These are phyloP conservation scores for Hapsidospora chrysogenum DNA, from an alignment of 495 filamentous ascomycete species.

Conservation along the genomic window DNA sequence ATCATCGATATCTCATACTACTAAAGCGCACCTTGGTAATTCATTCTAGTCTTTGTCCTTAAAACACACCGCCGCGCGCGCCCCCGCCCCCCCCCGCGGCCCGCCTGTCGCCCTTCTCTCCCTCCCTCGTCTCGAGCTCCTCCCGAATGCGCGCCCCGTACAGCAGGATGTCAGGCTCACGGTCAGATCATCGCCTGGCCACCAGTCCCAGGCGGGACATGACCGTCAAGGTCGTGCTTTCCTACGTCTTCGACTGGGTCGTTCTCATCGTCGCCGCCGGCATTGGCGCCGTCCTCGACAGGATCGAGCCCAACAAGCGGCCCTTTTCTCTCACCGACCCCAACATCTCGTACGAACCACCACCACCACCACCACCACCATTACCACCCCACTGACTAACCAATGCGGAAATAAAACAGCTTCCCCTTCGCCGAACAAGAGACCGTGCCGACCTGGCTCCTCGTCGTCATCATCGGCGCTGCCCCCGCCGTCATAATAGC, in stretches of 20 bases:
- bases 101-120: no score
- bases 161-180: no score
- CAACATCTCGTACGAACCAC: constrained; percentile 22
- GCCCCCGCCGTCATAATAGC: constrained; percentile 50
- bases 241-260: constrained; percentile 31
- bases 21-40: no score
- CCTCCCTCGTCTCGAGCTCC: no score
- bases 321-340: constrained; percentile 29
- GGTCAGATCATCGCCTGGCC: no score
- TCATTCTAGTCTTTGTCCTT: no score
- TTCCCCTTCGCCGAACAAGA: constrained; percentile 65
- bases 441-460: constrained; percentile 44
- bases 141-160: no score
- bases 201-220: background rate
- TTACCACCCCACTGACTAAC: constrained; percentile 29
- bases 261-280: constrained; percentile 20
- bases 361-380: no score
- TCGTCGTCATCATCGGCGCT: constrained; percentile 36
- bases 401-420: no score
- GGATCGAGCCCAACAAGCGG: constrained; percentile 38
- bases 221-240: constrained; percentile 12
- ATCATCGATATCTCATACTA: no score
- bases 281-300: constrained; percentile 27
- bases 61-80: no score
- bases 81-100: no score